Conservation (phyloP, 495 filamentous ascomycete genomes). For the Rusavskia elegans region DNA sequence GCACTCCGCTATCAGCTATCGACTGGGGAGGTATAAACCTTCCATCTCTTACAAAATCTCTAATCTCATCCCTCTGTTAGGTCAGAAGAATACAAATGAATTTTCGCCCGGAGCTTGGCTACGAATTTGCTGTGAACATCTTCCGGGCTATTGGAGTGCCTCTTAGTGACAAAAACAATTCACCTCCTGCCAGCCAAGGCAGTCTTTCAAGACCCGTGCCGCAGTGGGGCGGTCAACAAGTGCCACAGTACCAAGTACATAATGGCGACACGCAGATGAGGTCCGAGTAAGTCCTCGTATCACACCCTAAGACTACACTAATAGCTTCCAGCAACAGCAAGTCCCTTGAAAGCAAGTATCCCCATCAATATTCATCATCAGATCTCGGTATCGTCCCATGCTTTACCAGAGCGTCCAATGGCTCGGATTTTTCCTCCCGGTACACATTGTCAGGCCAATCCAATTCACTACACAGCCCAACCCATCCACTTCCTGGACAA, state of each 20-base stretch:
- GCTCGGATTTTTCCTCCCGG: too few relatives aligned
- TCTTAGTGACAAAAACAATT: constrained; percentile 3
- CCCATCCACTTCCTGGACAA: background rate
- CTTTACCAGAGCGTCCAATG: background rate
- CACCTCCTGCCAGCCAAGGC: background rate
- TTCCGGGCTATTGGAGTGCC: constrained; percentile 7
- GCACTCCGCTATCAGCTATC: constrained; percentile 11
- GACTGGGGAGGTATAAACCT: constrained; percentile 3
- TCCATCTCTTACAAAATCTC: too few relatives aligned
- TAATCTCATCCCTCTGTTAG: background rate
- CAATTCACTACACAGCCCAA: background rate
- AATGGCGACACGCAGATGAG: background rate
- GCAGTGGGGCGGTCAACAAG: background rate
- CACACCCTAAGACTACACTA: background rate
- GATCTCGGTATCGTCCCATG: background rate
- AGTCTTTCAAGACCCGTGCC: background rate
- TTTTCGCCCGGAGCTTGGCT: constrained; percentile 5
- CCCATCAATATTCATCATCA: background rate
- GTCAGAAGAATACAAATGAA: constrained; percentile 12
- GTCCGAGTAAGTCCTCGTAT: background rate
- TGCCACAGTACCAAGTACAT: background rate
- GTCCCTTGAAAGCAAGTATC: too few relatives aligned
- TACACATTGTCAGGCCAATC: too few relatives aligned
- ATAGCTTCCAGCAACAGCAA: background rate
- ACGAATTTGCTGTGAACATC: constrained; percentile 1